Evolutionary conservation across 306 rosid genomes (phyloP), one percentile per base, ranked within the genome.

Genomic region (Trifolium dubium): DNA sequence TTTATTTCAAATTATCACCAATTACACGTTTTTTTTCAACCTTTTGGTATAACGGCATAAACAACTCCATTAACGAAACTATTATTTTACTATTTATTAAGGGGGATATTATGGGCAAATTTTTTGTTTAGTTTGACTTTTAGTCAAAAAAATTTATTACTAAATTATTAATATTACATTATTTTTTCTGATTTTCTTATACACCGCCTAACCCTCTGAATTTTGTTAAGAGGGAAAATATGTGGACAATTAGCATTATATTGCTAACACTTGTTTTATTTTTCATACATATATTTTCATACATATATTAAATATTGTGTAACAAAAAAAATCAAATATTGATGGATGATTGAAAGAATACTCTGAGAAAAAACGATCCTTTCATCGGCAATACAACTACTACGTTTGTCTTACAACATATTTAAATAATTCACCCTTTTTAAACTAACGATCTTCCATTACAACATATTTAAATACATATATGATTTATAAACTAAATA

Each of bases 41-140:
- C 39, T 82, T 76, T 79, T 79, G 89, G 86, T 85, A 79, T 51
- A 82, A 76, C 80, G 53, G 70, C 89, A 79, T 77, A 82, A 80
- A 83, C 89, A 55, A 83, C 81, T 77, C 61, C 89, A 32, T 64
- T 73, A 81, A 65, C 70, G 41, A 15, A 10, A 81, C 8, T 7
- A 68, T 15, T 8, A 43, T 68, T 68, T 67, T 60, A n/a, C n/a
- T n/a, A 72, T 56, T 75, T 15, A 7, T 19, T 8, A 41, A 30
- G 4, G 30, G 19, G 43, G 69, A 56, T 43, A 6, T 2, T 49
- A 1, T n/a, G 32, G 87, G 77, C 82, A 84, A 64, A 53, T 31
- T 14, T 29, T 54, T 69, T 73, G 60, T 43, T 77, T 80, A 29
- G 53, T 71, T 63, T 10, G 37, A 75, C 13, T 59, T 18, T 69